These are phyloP conservation scores for Scenedesmus sp. DNA, from an alignment of 163 green algal genomes.

Conservation along the genomic window DNA sequence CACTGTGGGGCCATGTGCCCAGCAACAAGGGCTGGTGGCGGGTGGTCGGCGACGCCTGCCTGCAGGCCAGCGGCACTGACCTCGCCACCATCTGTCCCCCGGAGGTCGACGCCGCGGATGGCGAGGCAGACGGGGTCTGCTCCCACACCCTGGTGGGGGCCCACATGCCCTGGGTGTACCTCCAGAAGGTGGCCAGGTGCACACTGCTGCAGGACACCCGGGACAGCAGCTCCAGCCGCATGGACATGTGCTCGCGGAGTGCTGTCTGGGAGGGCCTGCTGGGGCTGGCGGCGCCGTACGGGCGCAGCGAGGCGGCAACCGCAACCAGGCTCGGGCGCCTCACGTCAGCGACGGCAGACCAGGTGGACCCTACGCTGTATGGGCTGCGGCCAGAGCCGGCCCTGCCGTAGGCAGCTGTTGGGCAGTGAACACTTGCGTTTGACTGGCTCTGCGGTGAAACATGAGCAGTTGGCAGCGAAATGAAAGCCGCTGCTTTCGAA, in stretches of 20 bases:
- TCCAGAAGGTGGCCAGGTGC: slow-evolving; percentile 13
- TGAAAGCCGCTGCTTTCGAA: no score
- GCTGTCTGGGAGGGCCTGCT: slow-evolving; percentile 23
- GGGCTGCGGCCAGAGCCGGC: not conserved
- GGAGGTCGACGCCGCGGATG: slow-evolving; percentile 31
- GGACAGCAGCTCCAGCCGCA: no score
- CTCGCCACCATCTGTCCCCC: not conserved
- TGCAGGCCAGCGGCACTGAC: not conserved
- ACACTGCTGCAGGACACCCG: not conserved
- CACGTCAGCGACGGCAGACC: not conserved
- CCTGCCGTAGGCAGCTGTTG: not conserved
- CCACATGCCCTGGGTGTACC: slow-evolving; percentile 26
- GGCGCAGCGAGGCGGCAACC: not conserved
- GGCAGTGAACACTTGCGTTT: no score
- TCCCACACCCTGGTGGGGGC: not conserved
- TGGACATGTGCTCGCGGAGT: not conserved
- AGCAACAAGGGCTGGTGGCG: not conserved
- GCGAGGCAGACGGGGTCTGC: slow-evolving; percentile 32
- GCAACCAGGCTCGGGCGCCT: not conserved
- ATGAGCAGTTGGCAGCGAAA: no score
- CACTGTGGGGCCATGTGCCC: slow-evolving; percentile 17
- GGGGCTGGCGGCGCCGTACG: not conserved
- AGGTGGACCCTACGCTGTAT: not conserved
- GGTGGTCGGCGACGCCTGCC: slow-evolving; percentile 2
- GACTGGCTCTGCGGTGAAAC: no score